Evolutionary conservation across 805 yeast species (phyloP), one percentile per base, ranked within the genome.

Genomic region (Candida coquimbonensis): DNA sequence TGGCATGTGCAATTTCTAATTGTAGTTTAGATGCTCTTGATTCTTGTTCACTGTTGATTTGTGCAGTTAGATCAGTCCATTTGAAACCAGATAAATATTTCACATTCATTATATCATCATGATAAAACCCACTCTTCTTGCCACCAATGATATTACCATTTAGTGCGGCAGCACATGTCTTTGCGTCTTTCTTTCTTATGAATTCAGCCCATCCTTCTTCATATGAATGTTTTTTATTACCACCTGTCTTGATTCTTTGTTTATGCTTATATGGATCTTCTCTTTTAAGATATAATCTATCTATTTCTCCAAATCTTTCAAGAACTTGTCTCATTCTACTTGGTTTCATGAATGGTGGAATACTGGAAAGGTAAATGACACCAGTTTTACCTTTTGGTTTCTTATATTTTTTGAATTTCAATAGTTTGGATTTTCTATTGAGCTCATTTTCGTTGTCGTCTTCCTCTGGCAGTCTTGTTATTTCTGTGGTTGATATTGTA

Each of bases 201-300:
- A 87, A 93, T 66, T 93, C 99, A 8, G 86, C 93, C 99, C 99
- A 93, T 13, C 99, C 99, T 69, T 91, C 99, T 27, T 84, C 87
- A 60, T 78, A 93, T 67, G 77, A 83, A 60, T 75, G 75, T 65
- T 90, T 90, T 63, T 88, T 89, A 64, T 91, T 93, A 21, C 99
- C 98, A 13, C 98, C 98, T 51, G 78, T 75, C 57, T 83, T 85
- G 19, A 87, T 80, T 55, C 99, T 71, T 42, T 74, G 72, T 43
- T 77, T 78, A 56, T 88, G 73, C 9, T 73, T 73, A 27, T 75
- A 69, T 9, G 80, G 74, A 51, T 83, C 86, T 63, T 93, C 99
- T 14, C 95, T 96, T 53, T 88, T 84, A 51, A 93, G 66, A 61
- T 84, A 93, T 7, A 93, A 68, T 52, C 98, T 72, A 56, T 87